These are phyloP conservation scores for Trichomonas tenax DNA, from an alignment of 208 protist genomes.

Conservation along the genomic window DNA sequence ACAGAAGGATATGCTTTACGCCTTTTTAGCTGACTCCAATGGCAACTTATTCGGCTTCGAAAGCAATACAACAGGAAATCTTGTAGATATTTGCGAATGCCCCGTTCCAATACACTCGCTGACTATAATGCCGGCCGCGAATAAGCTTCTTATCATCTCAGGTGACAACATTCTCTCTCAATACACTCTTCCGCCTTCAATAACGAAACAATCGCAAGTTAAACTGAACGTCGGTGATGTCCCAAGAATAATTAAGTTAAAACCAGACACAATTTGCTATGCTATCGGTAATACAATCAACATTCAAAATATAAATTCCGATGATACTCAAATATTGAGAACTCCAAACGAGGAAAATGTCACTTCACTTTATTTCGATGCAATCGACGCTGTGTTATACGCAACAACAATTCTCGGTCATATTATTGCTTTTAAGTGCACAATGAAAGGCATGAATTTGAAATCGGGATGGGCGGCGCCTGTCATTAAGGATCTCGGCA, in stretches of 20 bases:
- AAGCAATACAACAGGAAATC: neutral
- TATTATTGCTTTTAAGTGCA: neutral
- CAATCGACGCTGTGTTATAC: neutral
- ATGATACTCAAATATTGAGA: conserved; percentile 1
- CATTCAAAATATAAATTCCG: neutral
- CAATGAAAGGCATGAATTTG: neutral
- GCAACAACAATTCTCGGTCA: neutral
- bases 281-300: neutral
- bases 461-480: neutral
- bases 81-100: neutral
- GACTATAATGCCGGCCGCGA: neutral
- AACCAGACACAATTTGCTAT: neutral
- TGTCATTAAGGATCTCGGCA: neutral
- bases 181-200: neutral
- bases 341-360: neutral
- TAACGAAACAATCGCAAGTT: neutral
- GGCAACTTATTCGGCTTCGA: neutral
- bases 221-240: neutral
- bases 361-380: neutral
- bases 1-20: neutral
- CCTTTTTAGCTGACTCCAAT: neutral
- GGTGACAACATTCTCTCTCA: neutral
- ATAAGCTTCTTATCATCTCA: neutral
- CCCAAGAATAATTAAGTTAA: neutral
- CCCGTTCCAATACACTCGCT: neutral